Base-by-base conservation (phyloP, 1,284 basidiomycete species). In the Stygiomarasmius scandens region DNA sequence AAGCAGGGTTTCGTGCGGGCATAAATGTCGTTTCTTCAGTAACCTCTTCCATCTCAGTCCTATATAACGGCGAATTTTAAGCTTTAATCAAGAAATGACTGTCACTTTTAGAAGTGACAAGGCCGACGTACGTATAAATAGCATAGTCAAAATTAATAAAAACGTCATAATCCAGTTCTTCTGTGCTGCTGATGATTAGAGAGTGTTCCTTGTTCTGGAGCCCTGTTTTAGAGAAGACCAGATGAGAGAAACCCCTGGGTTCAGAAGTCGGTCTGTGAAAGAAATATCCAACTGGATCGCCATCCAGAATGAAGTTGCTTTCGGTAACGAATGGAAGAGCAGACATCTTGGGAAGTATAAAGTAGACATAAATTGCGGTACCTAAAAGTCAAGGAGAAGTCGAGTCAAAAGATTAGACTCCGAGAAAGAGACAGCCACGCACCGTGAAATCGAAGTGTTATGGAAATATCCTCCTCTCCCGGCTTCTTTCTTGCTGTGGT, bases 91-190 rank as follows among this genome's bases (percentile, higher is more conserved):
- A 32, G n/a, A 41, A 8, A n/a, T 9, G 38, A 5, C 38, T 41
- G 16, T 5, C n/a, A n/a, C n/a, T n/a, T n/a, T n/a, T n/a, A n/a
- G 38, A 19, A 41, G 11, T 41, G 38, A 9, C 16, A 16, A 32
- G 12, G 29, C n/a, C 4, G 14, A 41, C 38, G 38, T 41, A 41
- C 38, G 38, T 41, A 16, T 41, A 41, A 41, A 41, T 16, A 41
- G 38, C 73, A 63, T 73, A 74, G 56, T 76, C 74, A 60, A 76
- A 75, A 54, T 69, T 73, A 29, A 74, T 61, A 45, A 64, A 73
- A 20, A 69, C 61, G 36, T 66, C 59, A 36, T 58, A 49, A 32
- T 64, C 59, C 2, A 64, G 29, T n/a, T 60, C 65, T 6, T 59
- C 58, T 10, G 64, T 64, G 10, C 64, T 64, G 10, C 64, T 61